Evolutionary conservation across 2,329 filamentous ascomycete genomes (phyloP), one percentile per base, ranked within the genome.

Genomic region (Cyphellophora europaea): DNA sequence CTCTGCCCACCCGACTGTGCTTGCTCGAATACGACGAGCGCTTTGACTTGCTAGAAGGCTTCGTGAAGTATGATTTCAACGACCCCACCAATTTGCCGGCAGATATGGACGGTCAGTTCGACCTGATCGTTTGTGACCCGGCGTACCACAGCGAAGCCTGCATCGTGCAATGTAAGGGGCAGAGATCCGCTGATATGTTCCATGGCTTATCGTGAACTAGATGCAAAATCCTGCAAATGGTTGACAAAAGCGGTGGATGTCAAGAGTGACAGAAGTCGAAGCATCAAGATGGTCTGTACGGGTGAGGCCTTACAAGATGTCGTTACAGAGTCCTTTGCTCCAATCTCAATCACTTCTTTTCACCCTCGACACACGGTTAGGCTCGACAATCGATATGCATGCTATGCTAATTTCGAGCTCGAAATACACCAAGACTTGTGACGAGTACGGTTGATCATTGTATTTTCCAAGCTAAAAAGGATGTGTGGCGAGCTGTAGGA

Each of bases 91-190:
- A 27, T 11, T n/a, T 36, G 3, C 40, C 35, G 71, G 66, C 55
- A 10, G 56, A 69, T 19, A 56, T 87, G 21, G 83, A 80, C 51
- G 74, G 72, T 13, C 63, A 59, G 13, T 72, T 80, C 30, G 79
- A 86, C 56, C 70, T 76, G 35, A 70, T 89, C 41, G 79, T 88
- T 36, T 74, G 72, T 47, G 84, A 91, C 52, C 84, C 84, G 6
- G 84, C 84, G 0, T 89, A 89, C 54, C 64, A 89, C 21, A 85
- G 75, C 54, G 72, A 82, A 42, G 82, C 89, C 51, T 89, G 83
- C 53, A 82, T 89, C 55, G 85, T 81, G 0, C 87, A 86, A 65
- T 66, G 79, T 81, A 48, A 47, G 59, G 49, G 11, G 11, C 35
- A 16, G 25, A 25, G 23, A 25, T 15, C 15, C 15, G n/a, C 29